Evolutionary conservation across 352 stramenopile genomes (phyloP).

Genomic region (Pythium volutum): DNA sequence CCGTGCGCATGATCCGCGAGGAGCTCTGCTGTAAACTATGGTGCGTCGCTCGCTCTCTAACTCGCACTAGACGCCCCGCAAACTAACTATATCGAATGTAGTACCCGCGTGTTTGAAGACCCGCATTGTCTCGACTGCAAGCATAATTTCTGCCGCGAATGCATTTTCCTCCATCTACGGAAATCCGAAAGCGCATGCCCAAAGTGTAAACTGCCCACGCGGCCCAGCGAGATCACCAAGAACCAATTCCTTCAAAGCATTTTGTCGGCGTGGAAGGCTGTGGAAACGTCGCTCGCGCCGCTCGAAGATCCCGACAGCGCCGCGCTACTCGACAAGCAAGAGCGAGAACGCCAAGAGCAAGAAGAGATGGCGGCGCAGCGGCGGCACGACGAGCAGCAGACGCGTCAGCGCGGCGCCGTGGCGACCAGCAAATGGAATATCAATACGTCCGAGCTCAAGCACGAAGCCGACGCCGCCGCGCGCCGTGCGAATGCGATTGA

Average conservation of each 20-base stretch:
- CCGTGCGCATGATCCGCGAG: conserved; percentile 74
- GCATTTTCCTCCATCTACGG: conserved; percentile 63
- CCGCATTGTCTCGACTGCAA: conserved; percentile 86
- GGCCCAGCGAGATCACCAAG: conserved; percentile 72
- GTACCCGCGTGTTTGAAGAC: conserved; percentile 70
- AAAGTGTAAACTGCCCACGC: conserved; percentile 66
- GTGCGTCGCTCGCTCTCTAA: conserved; percentile 28
- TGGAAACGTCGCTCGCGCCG: conserved; percentile 57
- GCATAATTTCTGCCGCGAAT: conserved; percentile 84
- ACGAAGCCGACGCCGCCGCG: conserved; percentile 38
- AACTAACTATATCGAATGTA: conserved; percentile 19
- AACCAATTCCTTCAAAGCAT: conserved; percentile 88
- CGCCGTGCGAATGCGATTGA: conserved; percentile 23
- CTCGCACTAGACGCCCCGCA: neutral
- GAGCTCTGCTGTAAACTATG: conserved; percentile 76
- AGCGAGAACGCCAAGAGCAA: conserved; percentile 27
- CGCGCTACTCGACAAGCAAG: conserved; percentile 14
- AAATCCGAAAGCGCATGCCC: conserved; percentile 62
- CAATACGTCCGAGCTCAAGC: conserved; percentile 55
- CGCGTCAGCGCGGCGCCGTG: conserved; percentile 32
- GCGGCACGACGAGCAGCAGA: neutral
- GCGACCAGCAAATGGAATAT: conserved; percentile 72
- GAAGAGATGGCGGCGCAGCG: neutral
- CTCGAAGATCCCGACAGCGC: conserved; percentile 40
- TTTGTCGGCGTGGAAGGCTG: conserved; percentile 64